Conservation (phyloP, 257 asterid species). For the Gentiana dahurica region DNA sequence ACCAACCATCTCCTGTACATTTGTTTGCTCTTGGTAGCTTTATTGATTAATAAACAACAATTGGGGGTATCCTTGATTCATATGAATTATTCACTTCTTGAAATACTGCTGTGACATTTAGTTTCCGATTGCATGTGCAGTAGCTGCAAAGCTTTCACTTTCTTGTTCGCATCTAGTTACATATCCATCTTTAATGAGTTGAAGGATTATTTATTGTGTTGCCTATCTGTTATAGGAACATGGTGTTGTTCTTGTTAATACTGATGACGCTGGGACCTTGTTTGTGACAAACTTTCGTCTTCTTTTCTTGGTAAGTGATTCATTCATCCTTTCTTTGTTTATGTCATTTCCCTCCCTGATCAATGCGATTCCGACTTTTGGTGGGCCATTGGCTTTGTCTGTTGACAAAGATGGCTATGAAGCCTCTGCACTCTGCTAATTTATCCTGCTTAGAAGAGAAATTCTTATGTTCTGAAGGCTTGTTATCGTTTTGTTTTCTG, state of each 20-base stretch:
- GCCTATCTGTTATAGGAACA: constrained; percentile 41
- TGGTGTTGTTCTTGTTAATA: constrained; percentile 94
- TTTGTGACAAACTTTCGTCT: constrained; percentile 89
- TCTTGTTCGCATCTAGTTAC: constrained; percentile 1
- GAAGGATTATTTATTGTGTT: constrained; percentile 17
- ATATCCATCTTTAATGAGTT: constrained; percentile 1
- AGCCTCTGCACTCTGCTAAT: not conserved
- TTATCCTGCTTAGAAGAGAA: not conserved
- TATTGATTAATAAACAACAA: too few species aligned
- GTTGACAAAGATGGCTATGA: not conserved
- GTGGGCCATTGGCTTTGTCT: not conserved
- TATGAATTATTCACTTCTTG: too few species aligned
- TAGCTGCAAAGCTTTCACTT: too few species aligned
- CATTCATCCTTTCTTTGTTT: not conserved
- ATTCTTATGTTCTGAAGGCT: too few species aligned
- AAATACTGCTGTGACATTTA: too few species aligned
- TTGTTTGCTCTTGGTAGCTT: too few species aligned
- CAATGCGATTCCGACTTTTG: not conserved
- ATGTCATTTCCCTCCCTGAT: not conserved
- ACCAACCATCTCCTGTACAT: too few species aligned
- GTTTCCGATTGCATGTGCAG: too few species aligned
- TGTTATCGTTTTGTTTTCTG: not conserved
- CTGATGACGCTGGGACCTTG: constrained; percentile 84
- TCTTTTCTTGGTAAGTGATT: constrained; percentile 71
- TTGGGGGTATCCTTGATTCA: too few species aligned